Evolutionary conservation across 2,329 filamentous ascomycete genomes (phyloP).

Genomic region (Helotiales sp.): DNA sequence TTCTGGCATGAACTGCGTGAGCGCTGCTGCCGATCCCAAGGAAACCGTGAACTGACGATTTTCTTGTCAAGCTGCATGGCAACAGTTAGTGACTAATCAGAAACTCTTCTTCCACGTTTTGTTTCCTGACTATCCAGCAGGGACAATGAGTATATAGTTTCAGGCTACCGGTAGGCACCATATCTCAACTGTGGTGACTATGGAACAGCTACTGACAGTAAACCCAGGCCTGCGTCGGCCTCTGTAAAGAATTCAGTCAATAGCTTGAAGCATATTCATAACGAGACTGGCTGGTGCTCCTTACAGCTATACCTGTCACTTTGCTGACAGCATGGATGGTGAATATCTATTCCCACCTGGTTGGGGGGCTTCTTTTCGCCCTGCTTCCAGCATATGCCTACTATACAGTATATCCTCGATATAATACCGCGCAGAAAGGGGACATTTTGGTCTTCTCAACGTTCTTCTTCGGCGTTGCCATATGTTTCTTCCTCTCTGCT

Average conservation of each 20-base stretch:
- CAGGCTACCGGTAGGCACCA: no score
- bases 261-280: not conserved
- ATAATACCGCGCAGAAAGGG: conserved; percentile 32
- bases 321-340: not conserved
- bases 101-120: no score
- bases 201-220: not conserved
- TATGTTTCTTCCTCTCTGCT: conserved; percentile 41
- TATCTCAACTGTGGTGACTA: no score
- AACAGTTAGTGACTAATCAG: no score
- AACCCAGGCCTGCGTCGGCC: not conserved
- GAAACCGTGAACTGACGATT: no score
- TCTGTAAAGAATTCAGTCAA: not conserved
- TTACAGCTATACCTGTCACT: no score
- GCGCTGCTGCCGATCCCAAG: no score
- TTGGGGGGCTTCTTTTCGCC: conserved; percentile 41
- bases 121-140: no score
- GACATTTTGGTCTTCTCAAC: conserved; percentile 41
- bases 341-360: conserved; percentile 44
- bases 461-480: conserved; percentile 39
- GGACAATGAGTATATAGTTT: no score
- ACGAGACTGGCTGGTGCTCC: not conserved
- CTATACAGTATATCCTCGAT: conserved; percentile 31
- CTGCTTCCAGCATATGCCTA: conserved; percentile 33
- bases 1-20: no score
- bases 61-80: no score